phyloP scores from a whole-genome alignment of 768 basidiomycete species.

The Amanita brunnescens region DNA sequence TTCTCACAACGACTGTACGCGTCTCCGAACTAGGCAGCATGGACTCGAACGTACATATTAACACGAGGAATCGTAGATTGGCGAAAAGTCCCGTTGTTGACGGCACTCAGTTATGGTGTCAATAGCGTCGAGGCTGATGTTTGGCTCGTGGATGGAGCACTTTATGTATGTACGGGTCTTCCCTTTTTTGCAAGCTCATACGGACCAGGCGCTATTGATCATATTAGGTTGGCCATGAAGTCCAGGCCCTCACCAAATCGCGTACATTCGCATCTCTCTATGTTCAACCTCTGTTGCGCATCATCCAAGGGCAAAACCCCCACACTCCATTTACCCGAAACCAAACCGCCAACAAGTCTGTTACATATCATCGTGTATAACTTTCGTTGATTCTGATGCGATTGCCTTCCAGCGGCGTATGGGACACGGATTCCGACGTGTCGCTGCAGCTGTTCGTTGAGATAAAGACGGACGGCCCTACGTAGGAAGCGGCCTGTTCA shows the following conservation, averaged over 20 bases:
- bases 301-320: constrained; percentile 35
- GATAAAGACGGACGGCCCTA: constrained; percentile 42
- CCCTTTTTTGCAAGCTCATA: neutral
- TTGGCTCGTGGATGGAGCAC: constrained; percentile 34
- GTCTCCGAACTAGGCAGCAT: neutral
- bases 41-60: neutral
- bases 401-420: constrained; percentile 32
- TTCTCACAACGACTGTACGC: constrained; percentile 47
- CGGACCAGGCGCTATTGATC: neutral
- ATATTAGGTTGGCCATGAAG: constrained; percentile 38
- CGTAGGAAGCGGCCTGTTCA: constrained; percentile 21
- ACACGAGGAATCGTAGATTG: constrained; percentile 27
- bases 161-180: constrained; percentile 23
- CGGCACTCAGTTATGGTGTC: constrained; percentile 40
- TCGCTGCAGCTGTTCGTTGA: constrained; percentile 42
- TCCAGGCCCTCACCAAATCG: constrained; percentile 29
- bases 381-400: neutral
- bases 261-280: constrained; percentile 42
- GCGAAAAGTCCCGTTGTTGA: constrained; percentile 41
- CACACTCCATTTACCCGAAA: constrained; percentile 31
- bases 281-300: constrained; percentile 34
- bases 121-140: constrained; percentile 48
- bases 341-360: constrained; percentile 33
- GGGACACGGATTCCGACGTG: constrained; percentile 32
- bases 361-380: neutral